phyloP scores from a whole-genome alignment of 2,329 filamentous ascomycete species.

The Curvularia lunata region DNA sequence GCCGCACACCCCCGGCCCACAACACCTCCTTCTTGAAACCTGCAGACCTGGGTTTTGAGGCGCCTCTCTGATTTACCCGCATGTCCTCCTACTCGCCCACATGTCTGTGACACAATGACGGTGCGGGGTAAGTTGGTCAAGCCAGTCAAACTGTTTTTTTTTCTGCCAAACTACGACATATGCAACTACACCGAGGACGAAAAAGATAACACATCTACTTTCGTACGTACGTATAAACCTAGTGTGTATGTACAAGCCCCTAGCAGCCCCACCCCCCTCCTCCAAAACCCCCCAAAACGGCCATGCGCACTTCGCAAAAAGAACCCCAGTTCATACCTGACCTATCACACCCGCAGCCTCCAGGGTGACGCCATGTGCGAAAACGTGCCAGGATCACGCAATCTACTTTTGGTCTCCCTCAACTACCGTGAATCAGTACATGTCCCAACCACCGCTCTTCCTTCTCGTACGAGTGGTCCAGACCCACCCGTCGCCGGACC shows the following conservation, averaged over 20 bases:
- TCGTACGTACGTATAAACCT: background rate
- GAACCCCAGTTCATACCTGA: background rate
- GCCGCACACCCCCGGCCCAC: conserved; percentile 3
- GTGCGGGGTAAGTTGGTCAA: conserved; percentile 1
- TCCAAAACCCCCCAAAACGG: background rate
- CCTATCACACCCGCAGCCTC: background rate
- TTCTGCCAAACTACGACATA: background rate
- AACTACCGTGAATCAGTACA: background rate
- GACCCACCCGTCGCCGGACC: background rate
- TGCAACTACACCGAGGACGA: background rate
- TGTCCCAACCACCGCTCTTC: too few species aligned
- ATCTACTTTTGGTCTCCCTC: background rate
- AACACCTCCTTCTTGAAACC: conserved; percentile 15
- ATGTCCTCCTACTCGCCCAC: conserved; percentile 16
- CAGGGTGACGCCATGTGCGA: background rate
- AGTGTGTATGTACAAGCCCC: background rate
- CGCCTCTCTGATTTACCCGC: conserved; percentile 7
- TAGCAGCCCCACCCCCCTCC: background rate
- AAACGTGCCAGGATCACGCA: background rate
- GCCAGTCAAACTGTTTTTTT: background rate
- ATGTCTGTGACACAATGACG: background rate
- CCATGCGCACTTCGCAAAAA: background rate
- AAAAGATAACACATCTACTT: background rate
- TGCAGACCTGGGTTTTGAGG: conserved; percentile 5
- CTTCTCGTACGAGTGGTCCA: background rate